phyloP scores from a whole-genome alignment of 495 filamentous ascomycete genomes.

The Aspergillus haitiensis region DNA sequence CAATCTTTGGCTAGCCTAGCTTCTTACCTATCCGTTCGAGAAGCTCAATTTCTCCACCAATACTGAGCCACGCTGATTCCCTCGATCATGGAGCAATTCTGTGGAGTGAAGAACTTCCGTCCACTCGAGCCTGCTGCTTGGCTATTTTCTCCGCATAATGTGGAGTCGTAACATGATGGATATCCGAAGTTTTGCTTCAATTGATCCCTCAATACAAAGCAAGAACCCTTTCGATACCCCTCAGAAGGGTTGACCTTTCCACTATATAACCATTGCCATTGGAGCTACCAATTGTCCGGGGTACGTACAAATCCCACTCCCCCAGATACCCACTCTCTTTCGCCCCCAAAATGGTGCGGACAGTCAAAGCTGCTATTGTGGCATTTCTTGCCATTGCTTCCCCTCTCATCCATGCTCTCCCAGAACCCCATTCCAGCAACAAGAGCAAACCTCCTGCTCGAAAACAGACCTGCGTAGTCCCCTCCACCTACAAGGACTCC shows the following conservation, averaged over 20 bases:
- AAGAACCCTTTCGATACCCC: background rate
- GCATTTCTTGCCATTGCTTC: slow-evolving; percentile 3
- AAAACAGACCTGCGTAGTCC: slow-evolving; percentile 17
- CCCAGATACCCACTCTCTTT: no score
- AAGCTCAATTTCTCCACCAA: slow-evolving; percentile 1
- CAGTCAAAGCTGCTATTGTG: slow-evolving; percentile 5
- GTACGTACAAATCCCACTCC: no score
- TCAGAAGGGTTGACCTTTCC: background rate
- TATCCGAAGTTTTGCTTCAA: background rate
- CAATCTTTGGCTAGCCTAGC: no score
- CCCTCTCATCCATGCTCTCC: background rate
- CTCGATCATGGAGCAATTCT: background rate
- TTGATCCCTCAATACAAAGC: background rate
- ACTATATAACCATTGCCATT: background rate
- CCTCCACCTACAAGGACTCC: slow-evolving; percentile 18
- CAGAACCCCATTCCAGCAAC: background rate
- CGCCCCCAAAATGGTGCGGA: slow-evolving; percentile 3
- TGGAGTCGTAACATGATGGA: background rate
- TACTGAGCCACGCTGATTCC: background rate
- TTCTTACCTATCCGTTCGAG: background rate
- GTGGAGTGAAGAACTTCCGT: background rate
- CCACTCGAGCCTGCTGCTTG: background rate
- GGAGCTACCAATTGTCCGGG: no score
- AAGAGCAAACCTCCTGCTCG: background rate
- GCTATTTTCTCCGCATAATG: background rate